Evolutionary conservation across 164 flowering plant genomes (phyloP).

Genomic region (Vitis rupestris): DNA sequence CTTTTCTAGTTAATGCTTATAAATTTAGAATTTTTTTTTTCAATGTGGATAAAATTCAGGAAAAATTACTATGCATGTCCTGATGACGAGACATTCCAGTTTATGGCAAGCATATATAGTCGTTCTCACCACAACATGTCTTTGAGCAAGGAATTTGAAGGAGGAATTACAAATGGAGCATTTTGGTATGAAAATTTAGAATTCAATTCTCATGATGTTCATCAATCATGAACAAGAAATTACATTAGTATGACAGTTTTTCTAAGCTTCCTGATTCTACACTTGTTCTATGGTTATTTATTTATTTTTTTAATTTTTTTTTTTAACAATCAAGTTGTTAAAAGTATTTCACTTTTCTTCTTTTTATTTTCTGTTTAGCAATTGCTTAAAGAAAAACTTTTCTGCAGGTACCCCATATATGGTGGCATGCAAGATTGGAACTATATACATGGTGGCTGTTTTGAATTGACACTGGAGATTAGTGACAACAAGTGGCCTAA

Average conservation of each 20-base stretch:
- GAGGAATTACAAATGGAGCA: conserved; percentile 96
- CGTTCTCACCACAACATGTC: conserved; percentile 89
- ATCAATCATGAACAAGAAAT: neutral
- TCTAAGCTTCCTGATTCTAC: too few relatives aligned
- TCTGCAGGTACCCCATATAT: conserved; percentile 90
- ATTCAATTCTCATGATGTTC: neutral
- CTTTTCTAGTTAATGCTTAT: neutral
- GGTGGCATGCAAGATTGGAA: conserved; percentile 99
- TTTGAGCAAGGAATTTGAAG: conserved; percentile 72
- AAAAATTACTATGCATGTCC: conserved; percentile 80
- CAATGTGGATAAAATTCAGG: conserved; percentile 43
- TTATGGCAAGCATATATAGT: conserved; percentile 82
- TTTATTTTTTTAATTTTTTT: too few relatives aligned
- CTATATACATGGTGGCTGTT: conserved; percentile 85
- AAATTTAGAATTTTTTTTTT: neutral
- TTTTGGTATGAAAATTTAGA: conserved; percentile 53
- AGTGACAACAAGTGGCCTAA: conserved; percentile 94
- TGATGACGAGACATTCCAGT: conserved; percentile 83
- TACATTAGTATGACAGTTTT: too few relatives aligned
- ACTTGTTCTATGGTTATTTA: too few relatives aligned
- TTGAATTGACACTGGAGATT: conserved; percentile 90
- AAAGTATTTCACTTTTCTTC: neutral
- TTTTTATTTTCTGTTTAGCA: neutral
- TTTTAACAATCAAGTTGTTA: neutral
- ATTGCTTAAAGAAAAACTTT: conserved; percentile 13